Evolutionary conservation across 2,329 filamentous ascomycete genomes (phyloP), one percentile per base, ranked within the genome.

Genomic region (Botrytis fragariae): DNA sequence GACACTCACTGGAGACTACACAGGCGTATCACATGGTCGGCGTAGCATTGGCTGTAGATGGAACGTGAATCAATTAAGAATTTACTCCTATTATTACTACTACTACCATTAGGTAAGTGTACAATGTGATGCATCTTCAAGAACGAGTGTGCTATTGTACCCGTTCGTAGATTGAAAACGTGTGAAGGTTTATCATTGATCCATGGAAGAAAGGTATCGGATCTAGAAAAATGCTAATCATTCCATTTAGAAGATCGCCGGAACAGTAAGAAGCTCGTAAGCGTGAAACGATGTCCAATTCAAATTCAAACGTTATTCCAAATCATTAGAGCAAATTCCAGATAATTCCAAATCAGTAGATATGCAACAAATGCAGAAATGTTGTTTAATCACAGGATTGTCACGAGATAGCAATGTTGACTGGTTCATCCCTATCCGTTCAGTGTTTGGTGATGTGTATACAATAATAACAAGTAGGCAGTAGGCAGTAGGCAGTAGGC

Each of bases 311-410:
- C 10, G 12, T 51, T 18, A 67, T 51, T 32, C 32, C 32, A 67
- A 51, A 51, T 39, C 12, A 7, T 48, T 20, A 18, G 20, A 37
- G 22, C n/a, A n/a, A 20, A 51, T 51, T 67, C 44, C 35, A 68
- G 35, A 68, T 57, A 57, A 68, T 57, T 68, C n/a, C 48, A 67
- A 67, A 67, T 67, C 45, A 29, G 25, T 37, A 54, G 45, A 67
- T 29, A 12, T n/a, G 45, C 45, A 54, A 54, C 63, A 39, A 67
- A 54, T 51, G 25, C 25, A n/a, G 25, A 51, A n/a, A 51, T n/a
- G 2, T n/a, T 4, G 12, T 29, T 37, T 16, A 54, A n/a, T 54
- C 51, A 54, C 51, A 54, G 51, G 25, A 29, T 42, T 42, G 22
- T 68, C 25, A 57, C 45, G 39, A 18, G n/a, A 44, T 45, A 8